phyloP scores from a whole-genome alignment of 2,329 filamentous ascomycete species.

The Diaporthe vaccinii region DNA sequence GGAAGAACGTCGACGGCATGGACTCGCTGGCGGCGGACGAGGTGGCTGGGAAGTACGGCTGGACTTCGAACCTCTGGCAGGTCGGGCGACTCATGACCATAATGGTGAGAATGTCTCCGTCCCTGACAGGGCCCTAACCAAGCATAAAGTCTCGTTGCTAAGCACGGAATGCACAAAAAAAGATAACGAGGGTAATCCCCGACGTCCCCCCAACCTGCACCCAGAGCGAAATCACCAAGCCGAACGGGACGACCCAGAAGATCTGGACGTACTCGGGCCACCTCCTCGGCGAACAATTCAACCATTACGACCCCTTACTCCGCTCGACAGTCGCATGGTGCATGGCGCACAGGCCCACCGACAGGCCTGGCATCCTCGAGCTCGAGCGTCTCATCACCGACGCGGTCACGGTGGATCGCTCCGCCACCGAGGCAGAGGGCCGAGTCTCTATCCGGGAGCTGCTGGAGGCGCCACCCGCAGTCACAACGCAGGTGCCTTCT shows the following conservation, averaged over 20 bases:
- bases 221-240: not conserved
- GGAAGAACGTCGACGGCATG: not conserved
- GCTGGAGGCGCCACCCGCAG: not conserved
- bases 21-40: slow-evolving; percentile 9
- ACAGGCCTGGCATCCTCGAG: not conserved
- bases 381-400: not conserved
- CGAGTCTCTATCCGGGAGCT: not conserved
- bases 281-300: not conserved
- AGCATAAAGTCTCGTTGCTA: not conserved
- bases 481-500: not conserved
- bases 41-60: slow-evolving; percentile 13
- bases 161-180: not conserved
- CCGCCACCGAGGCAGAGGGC: not conserved
- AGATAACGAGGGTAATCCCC: slow-evolving; percentile 17
- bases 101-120: not conserved
- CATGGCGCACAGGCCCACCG: not conserved
- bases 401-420: not conserved
- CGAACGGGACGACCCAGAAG: not conserved
- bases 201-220: slow-evolving; percentile 18
- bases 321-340: slow-evolving; percentile 19
- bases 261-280: slow-evolving; percentile 22
- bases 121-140: accelerated
- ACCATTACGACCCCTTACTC: slow-evolving; percentile 1
- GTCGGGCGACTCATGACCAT: slow-evolving; percentile 26
- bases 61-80: slow-evolving; percentile 32